A percentile compares a stretch with the other conserved stretches of the same genome.
phyloP scores from a whole-genome alignment of 2,329 filamentous ascomycete genomes.

The Colletotrichum neosansevieriae region DNA sequence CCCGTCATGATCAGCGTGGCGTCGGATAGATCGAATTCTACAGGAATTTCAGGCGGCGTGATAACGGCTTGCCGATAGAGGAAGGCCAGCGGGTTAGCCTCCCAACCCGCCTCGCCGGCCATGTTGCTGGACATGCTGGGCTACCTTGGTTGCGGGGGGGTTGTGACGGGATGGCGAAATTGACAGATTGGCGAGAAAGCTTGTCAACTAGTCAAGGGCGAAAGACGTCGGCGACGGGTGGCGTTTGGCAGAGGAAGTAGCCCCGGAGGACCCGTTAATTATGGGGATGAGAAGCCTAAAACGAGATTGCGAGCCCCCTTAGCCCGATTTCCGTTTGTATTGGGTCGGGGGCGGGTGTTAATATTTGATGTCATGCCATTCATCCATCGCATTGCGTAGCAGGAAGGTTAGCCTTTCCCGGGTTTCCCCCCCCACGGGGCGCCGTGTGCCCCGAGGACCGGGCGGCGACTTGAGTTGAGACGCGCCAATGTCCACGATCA shows the following conservation, averaged over 20 bases:
- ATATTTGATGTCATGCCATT: constrained; percentile 26
- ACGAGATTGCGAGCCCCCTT: constrained; percentile 31
- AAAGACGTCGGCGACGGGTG: constrained; percentile 1
- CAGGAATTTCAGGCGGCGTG: constrained; percentile 32
- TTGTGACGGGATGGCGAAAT: constrained; percentile 10
- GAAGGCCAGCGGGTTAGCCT: constrained; percentile 37
- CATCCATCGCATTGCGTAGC: constrained; percentile 8
- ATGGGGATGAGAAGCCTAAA: constrained; percentile 37
- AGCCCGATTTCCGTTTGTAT: not conserved
- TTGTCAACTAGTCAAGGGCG: constrained; percentile 1
- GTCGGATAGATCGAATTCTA: constrained; percentile 37
- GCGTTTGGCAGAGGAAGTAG: constrained; percentile 16
- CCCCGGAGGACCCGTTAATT: constrained; percentile 28
- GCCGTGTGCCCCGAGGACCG: constrained; percentile 28
- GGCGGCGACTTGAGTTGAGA: constrained; percentile 36
- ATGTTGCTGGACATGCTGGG: constrained; percentile 37
- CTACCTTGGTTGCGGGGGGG: not conserved
- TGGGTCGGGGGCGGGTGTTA: constrained; percentile 3
- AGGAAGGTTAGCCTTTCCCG: constrained; percentile 29
- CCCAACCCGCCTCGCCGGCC: constrained; percentile 35
- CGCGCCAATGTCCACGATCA: constrained; percentile 32
- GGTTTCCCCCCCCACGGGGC: constrained; percentile 39
- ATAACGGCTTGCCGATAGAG: constrained; percentile 35
- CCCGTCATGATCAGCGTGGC: constrained; percentile 56
- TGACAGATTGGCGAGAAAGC: constrained; percentile 28